Evolutionary conservation across 208 protist genomes (phyloP).

Genomic region (Leishmania lainsoni): DNA sequence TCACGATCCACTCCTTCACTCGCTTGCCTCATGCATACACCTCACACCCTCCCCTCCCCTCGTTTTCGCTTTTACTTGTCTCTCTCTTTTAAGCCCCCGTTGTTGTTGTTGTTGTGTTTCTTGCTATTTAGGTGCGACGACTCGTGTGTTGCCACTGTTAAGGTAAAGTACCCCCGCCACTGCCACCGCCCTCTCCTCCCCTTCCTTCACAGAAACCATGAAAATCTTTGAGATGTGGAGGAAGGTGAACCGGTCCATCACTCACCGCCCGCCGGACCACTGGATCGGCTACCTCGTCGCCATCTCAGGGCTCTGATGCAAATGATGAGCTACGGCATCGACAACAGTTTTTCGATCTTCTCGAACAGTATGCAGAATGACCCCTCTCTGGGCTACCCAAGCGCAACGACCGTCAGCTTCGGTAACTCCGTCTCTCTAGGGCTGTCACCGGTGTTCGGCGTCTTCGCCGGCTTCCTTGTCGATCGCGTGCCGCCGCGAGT

Average conservation of each 20-base stretch:
- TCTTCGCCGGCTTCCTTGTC: conserved; percentile 72
- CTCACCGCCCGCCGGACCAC: conserved; percentile 68
- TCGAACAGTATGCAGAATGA: conserved; percentile 73
- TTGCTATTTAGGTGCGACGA: not conserved
- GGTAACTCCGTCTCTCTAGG: conserved; percentile 79
- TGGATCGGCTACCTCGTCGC: conserved; percentile 80
- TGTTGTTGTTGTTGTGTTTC: conserved; percentile 15
- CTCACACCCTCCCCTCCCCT: not conserved
- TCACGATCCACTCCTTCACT: too few species aligned
- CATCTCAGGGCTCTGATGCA: conserved; percentile 77
- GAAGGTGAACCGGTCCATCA: conserved; percentile 29
- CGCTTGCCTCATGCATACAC: not conserved
- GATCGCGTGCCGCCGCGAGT: conserved; percentile 72
- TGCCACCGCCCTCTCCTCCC: not conserved
- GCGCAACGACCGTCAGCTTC: conserved; percentile 68
- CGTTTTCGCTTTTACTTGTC: not conserved
- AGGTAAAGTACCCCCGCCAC: not conserved
- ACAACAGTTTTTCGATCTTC: conserved; percentile 87
- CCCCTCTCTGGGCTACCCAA: conserved; percentile 63
- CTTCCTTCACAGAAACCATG: conserved; percentile 10
- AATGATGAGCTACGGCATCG: conserved; percentile 85
- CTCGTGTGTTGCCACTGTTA: not conserved
- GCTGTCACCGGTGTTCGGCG: conserved; percentile 72
- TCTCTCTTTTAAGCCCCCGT: not conserved
- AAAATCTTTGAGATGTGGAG: conserved; percentile 22